These are phyloP conservation scores for Cystofilobasidium capitatum DNA, from an alignment of 768 basidiomycete genomes.

Conservation along the genomic window DNA sequence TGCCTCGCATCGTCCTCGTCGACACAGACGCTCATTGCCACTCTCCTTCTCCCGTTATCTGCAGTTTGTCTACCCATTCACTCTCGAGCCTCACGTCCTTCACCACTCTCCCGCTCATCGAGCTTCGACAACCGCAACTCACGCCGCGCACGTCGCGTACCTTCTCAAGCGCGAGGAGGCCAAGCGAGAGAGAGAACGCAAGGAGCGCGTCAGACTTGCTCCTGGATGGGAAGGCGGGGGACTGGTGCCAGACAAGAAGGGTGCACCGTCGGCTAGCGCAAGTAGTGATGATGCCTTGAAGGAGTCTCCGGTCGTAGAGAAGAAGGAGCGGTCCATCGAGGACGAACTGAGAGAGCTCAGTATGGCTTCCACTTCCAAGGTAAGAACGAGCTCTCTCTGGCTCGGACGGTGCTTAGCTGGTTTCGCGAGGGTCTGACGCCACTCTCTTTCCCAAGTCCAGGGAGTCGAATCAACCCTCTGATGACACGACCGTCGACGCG, in stretches of 20 bases:
- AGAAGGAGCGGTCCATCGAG: not conserved
- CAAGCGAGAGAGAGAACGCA: slow-evolving; percentile 54
- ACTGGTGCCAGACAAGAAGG: not conserved
- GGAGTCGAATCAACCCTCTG: too few species aligned
- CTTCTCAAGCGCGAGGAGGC: slow-evolving; percentile 59
- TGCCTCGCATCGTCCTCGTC: not conserved
- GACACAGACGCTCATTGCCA: slow-evolving; percentile 9
- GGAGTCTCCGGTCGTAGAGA: too few species aligned
- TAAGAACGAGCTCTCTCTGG: too few species aligned
- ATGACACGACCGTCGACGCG: too few species aligned
- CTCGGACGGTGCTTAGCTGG: too few species aligned
- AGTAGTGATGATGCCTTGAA: too few species aligned
- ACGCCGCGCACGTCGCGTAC: slow-evolving; percentile 13
- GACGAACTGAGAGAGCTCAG: too few species aligned
- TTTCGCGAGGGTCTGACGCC: too few species aligned
- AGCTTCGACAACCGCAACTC: slow-evolving; percentile 51
- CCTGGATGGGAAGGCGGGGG: slow-evolving; percentile 51
- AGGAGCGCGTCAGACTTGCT: slow-evolving; percentile 64
- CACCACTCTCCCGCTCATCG: slow-evolving; percentile 64
- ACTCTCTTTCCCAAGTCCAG: too few species aligned
- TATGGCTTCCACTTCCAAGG: too few species aligned
- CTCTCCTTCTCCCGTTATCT: slow-evolving; percentile 2
- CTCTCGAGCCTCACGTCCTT: slow-evolving; percentile 76
- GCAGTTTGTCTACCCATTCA: slow-evolving; percentile 94
- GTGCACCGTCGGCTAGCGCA: not conserved